A percentile compares a stretch with the other conserved stretches of the same genome.
phyloP scores from a whole-genome alignment of 202 grass and related monocot species.

The Schoenoplectus triqueter region DNA sequence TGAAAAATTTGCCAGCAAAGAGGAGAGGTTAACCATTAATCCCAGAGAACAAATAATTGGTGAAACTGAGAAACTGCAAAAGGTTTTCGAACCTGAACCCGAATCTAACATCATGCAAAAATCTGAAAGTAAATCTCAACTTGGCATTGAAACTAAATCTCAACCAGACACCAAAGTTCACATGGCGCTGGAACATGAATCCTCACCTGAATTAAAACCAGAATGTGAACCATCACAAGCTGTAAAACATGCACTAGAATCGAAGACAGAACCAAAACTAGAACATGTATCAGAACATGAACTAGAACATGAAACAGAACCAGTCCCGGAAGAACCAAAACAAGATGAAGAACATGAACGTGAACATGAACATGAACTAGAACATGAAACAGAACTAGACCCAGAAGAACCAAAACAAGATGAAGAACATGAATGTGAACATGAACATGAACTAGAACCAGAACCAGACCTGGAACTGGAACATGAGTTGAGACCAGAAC shows the following conservation, averaged over 20 bases:
- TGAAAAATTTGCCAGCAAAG: conserved; percentile 19
- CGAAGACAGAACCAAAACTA: not conserved
- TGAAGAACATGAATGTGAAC: too few relatives aligned
- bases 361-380: too few relatives aligned
- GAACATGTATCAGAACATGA: too few relatives aligned
- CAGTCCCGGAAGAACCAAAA: too few relatives aligned
- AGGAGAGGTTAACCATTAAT: not conserved
- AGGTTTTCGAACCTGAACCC: not conserved
- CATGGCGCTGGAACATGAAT: not conserved
- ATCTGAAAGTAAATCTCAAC: conserved; percentile 17
- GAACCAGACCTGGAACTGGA: conserved; percentile 18
- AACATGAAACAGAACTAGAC: too few relatives aligned
- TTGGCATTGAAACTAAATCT: not conserved
- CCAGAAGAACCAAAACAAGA: too few relatives aligned
- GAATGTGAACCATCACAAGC: not conserved
- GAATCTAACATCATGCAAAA: not conserved
- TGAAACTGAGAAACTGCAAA: not conserved
- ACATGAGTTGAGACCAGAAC: not conserved
- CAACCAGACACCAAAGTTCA: not conserved
- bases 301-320: too few relatives aligned
- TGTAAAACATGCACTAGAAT: not conserved
- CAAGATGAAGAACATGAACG: too few relatives aligned
- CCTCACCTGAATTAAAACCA: not conserved
- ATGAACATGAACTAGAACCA: too few relatives aligned
- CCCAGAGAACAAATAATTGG: not conserved